Base-by-base conservation (phyloP, 352 stramenopile species). In the Globisporangium cystogenes region DNA sequence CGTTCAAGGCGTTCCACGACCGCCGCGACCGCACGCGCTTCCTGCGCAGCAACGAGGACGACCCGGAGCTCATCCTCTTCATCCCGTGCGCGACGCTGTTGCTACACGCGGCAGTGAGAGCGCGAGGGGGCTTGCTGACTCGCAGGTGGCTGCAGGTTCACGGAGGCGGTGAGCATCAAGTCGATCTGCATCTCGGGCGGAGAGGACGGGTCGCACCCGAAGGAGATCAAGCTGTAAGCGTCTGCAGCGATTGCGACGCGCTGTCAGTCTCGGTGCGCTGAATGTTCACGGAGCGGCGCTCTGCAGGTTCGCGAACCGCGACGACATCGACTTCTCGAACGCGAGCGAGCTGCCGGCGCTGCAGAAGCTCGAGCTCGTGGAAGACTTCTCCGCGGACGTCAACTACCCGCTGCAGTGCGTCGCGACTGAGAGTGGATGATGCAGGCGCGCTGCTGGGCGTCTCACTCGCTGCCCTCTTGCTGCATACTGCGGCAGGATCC, bases 281-380 rank as follows among this genome's bases (percentile, higher is more conserved):
- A 15, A 49, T 14, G 29, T 18, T 31, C 12, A 35, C 24, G n/a
- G 15, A 27, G 1, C 16, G 27, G 8, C 10, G 11, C 16, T 20
- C 20, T 23, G 7, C 45, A 87, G 78, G 24, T 90, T 92, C 58
- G 74, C 66, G 35, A 93, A 93, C 57, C 78, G 82, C 44, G 76
- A 92, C 16, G 84, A 95, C 53, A 92, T 95, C 55, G 84, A 95
- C 51, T 95, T 95, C 59, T 74, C 77, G 16, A 92, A 91, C 18
- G 82, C 82, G 20, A 77, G 70, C 18, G 84, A 95, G 39, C 63
- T 95, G 26, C 78, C 75, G 6, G 67, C 78, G 8, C 73, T 86
- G 50, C 84, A 95, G 57, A 82, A 76, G 60, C 53, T 95, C 10
- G 78, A 88, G 59, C 70, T 95, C 12, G 57, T 86, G 10, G 84